Base-by-base conservation (phyloP, 257 asterid genomes). In the Cynanchum wilfordii region DNA sequence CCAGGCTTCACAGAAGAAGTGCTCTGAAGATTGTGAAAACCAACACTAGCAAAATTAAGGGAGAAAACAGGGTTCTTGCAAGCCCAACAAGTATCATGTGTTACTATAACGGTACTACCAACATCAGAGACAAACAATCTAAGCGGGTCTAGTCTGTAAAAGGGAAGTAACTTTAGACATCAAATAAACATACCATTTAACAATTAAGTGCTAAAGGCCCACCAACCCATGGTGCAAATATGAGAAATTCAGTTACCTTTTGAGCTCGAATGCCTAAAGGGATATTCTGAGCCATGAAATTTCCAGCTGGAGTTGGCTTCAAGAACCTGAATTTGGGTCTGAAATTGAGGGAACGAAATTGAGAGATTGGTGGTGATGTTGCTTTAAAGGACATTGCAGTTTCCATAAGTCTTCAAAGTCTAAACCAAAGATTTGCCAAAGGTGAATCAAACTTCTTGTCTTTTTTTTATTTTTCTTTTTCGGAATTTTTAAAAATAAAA, bases 31-130 rank as follows among this genome's bases (percentile, higher is more conserved):
- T 78, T 71, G 67, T 45, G 77, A 66, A 87, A 79, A 70, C 74
- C 33, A 84, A 54, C 75, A 79, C 57, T 51, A 47, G 73, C 82
- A 69, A 87, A 86, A 71, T 64, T 76, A 51, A 76, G 75, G 30
- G 90, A 81, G 73, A 86, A 87, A 78, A 88, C 82, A 75, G 91
- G 87, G 64, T 79, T 92, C 70, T 86, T 90, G 8, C 97, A 86
- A 62, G 79, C 85, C 97, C 56, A 84, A 88, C 45, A 84, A 91
- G 96, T 87, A 89, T 94, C 75, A 82, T 85, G 40, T 91, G 93
- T 76, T 96, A 85, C 71, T 85, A 85, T 69, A 91, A 96, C 30
- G 88, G 91, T 72, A 91, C 91, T 87, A 89, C 92, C 8, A 89
- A 92, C 49, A 84, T 84, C 71, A 87, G 96, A 66, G 97, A 86